A percentile compares a stretch with the other conserved stretches of the same genome.
Conservation (phyloP, 306 rosid genomes). For the Prunus armeniaca region DNA sequence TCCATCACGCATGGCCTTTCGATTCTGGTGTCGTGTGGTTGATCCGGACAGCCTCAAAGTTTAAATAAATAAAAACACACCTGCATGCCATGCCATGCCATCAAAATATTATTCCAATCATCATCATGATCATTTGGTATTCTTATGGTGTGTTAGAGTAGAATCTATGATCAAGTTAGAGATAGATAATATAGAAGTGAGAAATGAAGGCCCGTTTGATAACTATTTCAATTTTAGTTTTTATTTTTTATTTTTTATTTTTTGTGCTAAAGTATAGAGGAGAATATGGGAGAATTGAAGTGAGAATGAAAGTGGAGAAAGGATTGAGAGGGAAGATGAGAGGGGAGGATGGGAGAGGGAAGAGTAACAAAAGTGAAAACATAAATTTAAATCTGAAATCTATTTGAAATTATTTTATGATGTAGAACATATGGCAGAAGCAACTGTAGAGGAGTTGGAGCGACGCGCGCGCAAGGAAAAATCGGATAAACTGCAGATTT, state of each 20-base stretch:
- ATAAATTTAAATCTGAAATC: rapidly evolving
- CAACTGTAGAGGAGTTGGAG: too few relatives aligned
- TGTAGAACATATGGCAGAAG: rapidly evolving
- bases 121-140: background rate
- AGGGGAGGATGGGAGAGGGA: too few relatives aligned
- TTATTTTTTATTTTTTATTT: too few relatives aligned
- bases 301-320: too few relatives aligned
- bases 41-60: background rate
- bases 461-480: rapidly evolving
- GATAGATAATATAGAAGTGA: background rate
- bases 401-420: too few relatives aligned
- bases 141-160: background rate
- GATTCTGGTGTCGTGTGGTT: background rate
- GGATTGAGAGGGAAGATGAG: too few relatives aligned
- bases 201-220: background rate
- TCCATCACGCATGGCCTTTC: constrained; percentile 29
- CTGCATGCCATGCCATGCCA: background rate
- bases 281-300: too few relatives aligned
- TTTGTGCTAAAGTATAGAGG: too few relatives aligned
- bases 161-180: background rate
- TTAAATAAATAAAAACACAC: background rate
- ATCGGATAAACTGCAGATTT: rapidly evolving
- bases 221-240: background rate
- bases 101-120: background rate
- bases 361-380: too few relatives aligned